Conservation (phyloP, 495 filamentous ascomycete species). For the Hypoxylon lienhwacheense region DNA sequence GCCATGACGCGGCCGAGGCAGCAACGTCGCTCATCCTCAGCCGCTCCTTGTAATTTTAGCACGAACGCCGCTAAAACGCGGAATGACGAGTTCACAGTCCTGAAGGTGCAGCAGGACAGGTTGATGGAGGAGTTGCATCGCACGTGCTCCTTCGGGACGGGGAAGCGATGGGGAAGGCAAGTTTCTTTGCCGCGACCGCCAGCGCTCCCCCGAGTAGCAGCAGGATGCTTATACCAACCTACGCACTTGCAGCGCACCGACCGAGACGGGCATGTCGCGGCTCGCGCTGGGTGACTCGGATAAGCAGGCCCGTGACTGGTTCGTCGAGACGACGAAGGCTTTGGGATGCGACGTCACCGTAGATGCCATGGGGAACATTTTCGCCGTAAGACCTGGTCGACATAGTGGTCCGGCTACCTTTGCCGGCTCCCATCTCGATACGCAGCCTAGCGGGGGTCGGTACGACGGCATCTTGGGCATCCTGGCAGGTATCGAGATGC, state of each 20-base stretch:
- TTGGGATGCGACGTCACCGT: conserved; percentile 60
- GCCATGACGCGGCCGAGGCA: background rate
- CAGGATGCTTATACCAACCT: conserved; percentile 6
- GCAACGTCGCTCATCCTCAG: background rate
- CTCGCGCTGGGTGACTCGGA: conserved; percentile 72
- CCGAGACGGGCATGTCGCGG: conserved; percentile 47
- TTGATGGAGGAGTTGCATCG: conserved; percentile 35
- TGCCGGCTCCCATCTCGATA: conserved; percentile 76
- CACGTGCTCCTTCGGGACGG: conserved; percentile 34
- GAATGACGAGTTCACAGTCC: conserved; percentile 7
- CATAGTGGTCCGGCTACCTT: conserved; percentile 54
- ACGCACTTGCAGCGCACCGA: conserved; percentile 17
- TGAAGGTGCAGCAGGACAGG: conserved; percentile 28
- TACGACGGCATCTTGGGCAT: conserved; percentile 80
- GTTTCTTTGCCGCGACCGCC: background rate
- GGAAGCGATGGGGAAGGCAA: conserved; percentile 39
- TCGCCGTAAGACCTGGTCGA: conserved; percentile 66
- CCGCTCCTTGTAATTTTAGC: conserved; percentile 7
- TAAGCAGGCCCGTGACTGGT: conserved; percentile 74
- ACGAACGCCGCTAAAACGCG: background rate
- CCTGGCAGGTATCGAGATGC: conserved; percentile 68
- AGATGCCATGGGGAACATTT: conserved; percentile 67
- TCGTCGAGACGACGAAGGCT: conserved; percentile 63
- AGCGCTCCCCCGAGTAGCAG: background rate
- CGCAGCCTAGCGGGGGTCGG: conserved; percentile 74